Base-by-base conservation (phyloP, 2,329 filamentous ascomycete species). In the Teratosphaeriaceae sp. region DNA sequence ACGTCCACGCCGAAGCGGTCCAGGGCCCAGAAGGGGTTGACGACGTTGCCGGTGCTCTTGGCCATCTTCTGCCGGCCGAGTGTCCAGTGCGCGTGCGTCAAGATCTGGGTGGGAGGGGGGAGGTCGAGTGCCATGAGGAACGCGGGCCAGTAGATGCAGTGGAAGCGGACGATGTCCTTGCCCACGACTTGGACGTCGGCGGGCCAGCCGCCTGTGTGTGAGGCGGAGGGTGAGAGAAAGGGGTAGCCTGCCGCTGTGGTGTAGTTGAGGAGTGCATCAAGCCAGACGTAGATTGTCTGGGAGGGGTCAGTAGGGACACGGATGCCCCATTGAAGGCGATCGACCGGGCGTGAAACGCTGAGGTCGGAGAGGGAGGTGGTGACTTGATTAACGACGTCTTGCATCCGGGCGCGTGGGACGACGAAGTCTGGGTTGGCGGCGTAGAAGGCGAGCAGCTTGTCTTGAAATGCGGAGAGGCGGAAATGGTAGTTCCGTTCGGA, bases 271-370 rank as follows among this genome's bases (percentile, higher is more conserved):
- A 98, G 76, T 1, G 92, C 92, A 66, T 98, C 94, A 0, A 98
- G 76, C 92, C 92, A 98, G 23, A 98, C 94, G 59, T 98, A 98
- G 45, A 98, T 90, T 2, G 89, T 97, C 65, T 97, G 92, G 15
- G 72, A 78, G 0, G 77, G 70, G 57, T 98, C 92, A 41, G 82
- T 82, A 0, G 92, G 92, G 20, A 96, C 92, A 5, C 75, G 80
- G 44, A 98, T 85, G 3, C 92, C 92, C 92, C 92, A 98, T 19
- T 71, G 76, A 30, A 97, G 66, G 37, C 92, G 78, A 42, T 82
- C 79, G 3, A 76, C 71, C 0, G 92, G 92, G 21, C 94, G 76
- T 2, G 90, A 97, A 39, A 96, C 79, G 3, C 88, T 96, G 12
- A 98, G 74, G 61, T 98, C 92, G 56, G 86, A 79, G 1, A 98